Evolutionary conservation across 345 rosid genomes (phyloP).

Genomic region (Brassica napus): Da-Ae NC_063448.1:3836501-3837000

Average conservation of each 20-base stretch:
- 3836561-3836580: background rate
- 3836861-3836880: background rate
- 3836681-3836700: background rate
- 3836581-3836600: background rate
- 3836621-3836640: background rate
- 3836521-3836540: background rate
- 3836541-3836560: background rate
- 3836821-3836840: background rate
- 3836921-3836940: background rate
- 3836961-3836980: background rate
- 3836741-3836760: background rate
- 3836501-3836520: background rate
- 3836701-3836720: background rate
- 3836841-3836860: background rate
- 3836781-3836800: background rate
- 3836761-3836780: background rate
- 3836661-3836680: background rate
- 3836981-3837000: background rate
- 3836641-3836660: background rate
- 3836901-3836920: background rate
- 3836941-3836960: background rate
- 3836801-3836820: background rate
- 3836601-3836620: background rate
- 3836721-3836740: background rate
- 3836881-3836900: background rate